phyloP scores from a whole-genome alignment of 2,329 filamentous ascomycete genomes.

The Mycosphaerella sp. region DNA sequence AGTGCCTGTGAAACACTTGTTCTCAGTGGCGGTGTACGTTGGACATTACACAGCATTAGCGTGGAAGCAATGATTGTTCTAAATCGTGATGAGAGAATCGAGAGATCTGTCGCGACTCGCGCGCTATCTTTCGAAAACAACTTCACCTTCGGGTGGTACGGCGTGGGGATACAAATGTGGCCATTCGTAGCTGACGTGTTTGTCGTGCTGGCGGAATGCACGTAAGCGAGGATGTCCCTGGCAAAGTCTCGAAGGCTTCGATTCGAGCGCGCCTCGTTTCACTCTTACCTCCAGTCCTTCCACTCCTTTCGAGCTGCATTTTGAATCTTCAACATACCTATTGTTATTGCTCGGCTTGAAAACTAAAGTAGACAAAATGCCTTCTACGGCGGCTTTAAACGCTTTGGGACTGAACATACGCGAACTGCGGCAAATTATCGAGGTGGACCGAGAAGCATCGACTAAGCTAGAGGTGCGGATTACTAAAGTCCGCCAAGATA shows the following conservation, averaged over 20 bases:
- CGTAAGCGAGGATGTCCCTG: slow-evolving; percentile 13
- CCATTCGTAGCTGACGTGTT: slow-evolving; percentile 12
- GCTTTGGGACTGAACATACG: slow-evolving; percentile 14
- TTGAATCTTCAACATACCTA: neutral
- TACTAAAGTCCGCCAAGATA: slow-evolving; percentile 17
- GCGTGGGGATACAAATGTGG: slow-evolving; percentile 6
- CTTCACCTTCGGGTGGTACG: neutral
- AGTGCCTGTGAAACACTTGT: neutral
- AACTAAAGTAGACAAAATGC: neutral
- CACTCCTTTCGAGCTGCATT: neutral
- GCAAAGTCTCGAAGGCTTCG: neutral
- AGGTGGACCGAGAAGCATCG: slow-evolving; percentile 20
- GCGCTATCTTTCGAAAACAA: slow-evolving; percentile 5
- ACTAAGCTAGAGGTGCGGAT: slow-evolving; percentile 21
- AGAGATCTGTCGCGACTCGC: neutral
- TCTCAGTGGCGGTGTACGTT: slow-evolving; percentile 7
- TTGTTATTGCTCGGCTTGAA: neutral
- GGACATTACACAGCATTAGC: slow-evolving; percentile 13
- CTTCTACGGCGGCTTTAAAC: slow-evolving; percentile 12
- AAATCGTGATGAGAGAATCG: slow-evolving; percentile 2
- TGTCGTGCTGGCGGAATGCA: slow-evolving; percentile 15
- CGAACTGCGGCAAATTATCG: slow-evolving; percentile 20
- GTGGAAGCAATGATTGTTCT: slow-evolving; percentile 4
- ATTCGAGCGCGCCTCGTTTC: slow-evolving; percentile 1
- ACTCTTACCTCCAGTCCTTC: neutral